These are phyloP conservation scores for Candida ortonii DNA, from an alignment of 805 yeast species.

Conservation along the genomic window DNA sequence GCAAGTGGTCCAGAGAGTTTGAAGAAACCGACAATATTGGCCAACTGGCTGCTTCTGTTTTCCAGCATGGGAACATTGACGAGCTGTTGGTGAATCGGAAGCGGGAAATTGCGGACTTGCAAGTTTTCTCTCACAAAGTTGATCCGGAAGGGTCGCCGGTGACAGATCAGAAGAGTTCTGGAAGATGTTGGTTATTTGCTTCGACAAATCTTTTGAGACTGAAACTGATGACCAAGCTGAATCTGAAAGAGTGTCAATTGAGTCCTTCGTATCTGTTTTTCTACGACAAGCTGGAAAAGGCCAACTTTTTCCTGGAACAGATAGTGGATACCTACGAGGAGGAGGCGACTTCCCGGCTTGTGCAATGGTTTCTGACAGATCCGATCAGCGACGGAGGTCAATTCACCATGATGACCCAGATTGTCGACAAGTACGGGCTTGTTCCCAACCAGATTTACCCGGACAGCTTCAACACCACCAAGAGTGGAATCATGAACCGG, in stretches of 20 bases:
- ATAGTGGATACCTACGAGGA: slow-evolving; percentile 65
- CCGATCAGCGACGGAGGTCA: slow-evolving; percentile 88
- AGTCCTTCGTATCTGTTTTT: slow-evolving; percentile 80
- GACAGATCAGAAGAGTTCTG: slow-evolving; percentile 71
- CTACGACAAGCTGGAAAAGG: slow-evolving; percentile 83
- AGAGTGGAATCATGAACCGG: slow-evolving; percentile 52
- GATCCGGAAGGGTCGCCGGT: slow-evolving; percentile 58
- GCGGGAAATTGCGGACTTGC: slow-evolving; percentile 29
- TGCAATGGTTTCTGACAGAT: slow-evolving; percentile 59
- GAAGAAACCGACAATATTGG: slow-evolving; percentile 25
- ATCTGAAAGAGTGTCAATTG: slow-evolving; percentile 65
- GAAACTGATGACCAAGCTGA: slow-evolving; percentile 57
- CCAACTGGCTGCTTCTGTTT: slow-evolving; percentile 32
- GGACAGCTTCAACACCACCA: slow-evolving; percentile 57
- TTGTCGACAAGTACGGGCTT: slow-evolving; percentile 76
- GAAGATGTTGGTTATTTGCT: slow-evolving; percentile 90
- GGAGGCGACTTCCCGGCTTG: slow-evolving; percentile 65
- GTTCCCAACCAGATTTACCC: slow-evolving; percentile 75
- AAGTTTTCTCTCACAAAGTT: slow-evolving; percentile 42
- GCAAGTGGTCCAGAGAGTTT: slow-evolving; percentile 29
- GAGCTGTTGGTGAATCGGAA: slow-evolving; percentile 38
- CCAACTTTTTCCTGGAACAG: slow-evolving; percentile 76
- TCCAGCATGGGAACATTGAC: slow-evolving; percentile 37
- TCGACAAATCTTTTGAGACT: slow-evolving; percentile 71
- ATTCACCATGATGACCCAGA: slow-evolving; percentile 76